These are phyloP conservation scores for Pogostemon cablin DNA, from an alignment of 257 asterid species.

Conservation along the genomic window DNA sequence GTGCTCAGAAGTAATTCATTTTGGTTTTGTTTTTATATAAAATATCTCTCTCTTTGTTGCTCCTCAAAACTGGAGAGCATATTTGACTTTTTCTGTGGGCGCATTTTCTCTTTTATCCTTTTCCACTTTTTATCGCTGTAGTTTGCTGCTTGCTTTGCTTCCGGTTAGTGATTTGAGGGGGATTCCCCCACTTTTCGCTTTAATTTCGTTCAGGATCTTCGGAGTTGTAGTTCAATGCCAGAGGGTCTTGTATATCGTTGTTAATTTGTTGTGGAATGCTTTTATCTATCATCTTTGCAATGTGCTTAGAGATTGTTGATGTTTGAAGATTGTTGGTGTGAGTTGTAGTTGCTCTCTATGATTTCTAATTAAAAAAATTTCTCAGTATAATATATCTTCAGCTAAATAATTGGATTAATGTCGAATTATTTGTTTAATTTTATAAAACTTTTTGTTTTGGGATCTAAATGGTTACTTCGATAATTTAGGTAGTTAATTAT, in stretches of 20 bases:
- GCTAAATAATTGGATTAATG: too few relatives aligned
- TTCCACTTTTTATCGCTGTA: constrained; percentile 1
- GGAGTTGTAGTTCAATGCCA: constrained; percentile 9
- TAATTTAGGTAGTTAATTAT: not conserved
- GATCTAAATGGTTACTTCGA: not conserved
- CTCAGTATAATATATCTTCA: not conserved
- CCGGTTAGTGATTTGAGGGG: constrained; percentile 23
- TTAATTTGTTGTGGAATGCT: constrained; percentile 30
- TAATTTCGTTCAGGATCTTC: constrained; percentile 11
- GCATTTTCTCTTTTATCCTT: not conserved
- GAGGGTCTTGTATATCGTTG: constrained; percentile 8
- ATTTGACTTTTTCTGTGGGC: not conserved
- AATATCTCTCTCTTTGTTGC: constrained; percentile 12
- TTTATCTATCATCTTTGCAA: not conserved
- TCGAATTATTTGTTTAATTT: too few relatives aligned
- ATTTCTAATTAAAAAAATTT: constrained; percentile 20
- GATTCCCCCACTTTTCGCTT: constrained; percentile 4
- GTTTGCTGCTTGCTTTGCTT: constrained; percentile 20
- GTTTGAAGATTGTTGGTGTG: not conserved
- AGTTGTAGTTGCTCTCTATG: not conserved
- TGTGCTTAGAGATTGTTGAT: constrained; percentile 13
- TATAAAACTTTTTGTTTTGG: not conserved
- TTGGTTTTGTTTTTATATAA: constrained; percentile 28
- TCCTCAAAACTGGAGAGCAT: constrained; percentile 31
- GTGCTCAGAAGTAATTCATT: constrained; percentile 39